Evolutionary conservation across 176 grass and related monocot species (phyloP).

Genomic region (Rhynchospora tenuis): DNA sequence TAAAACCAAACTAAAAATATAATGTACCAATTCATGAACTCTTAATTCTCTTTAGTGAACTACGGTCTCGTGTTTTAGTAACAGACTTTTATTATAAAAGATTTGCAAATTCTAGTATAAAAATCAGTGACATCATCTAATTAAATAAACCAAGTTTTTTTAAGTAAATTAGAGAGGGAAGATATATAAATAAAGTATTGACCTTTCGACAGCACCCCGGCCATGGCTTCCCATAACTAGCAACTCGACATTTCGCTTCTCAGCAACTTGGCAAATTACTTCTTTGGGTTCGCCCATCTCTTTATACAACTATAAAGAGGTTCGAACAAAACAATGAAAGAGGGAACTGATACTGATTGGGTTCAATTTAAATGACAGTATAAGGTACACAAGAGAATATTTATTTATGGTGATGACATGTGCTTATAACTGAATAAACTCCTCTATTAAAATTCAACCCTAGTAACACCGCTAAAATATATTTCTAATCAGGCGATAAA

Average conservation of each 20-base stretch:
- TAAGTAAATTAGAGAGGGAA: not conserved
- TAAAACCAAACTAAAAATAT: no score
- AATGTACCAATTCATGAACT: no score
- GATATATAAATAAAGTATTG: not conserved
- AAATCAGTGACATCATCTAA: not conserved
- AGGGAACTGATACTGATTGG: not conserved
- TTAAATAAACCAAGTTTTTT: not conserved
- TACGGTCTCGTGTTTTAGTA: no score
- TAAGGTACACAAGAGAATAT: not conserved
- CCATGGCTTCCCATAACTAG: constrained; percentile 63
- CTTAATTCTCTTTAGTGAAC: no score
- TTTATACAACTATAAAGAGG: no score
- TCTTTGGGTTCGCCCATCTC: constrained; percentile 70
- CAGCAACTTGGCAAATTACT: constrained; percentile 47
- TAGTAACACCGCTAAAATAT: not conserved
- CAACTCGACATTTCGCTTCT: constrained; percentile 50
- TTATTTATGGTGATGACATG: not conserved
- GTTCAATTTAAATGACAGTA: not conserved
- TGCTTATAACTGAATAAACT: not conserved
- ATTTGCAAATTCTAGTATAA: not conserved
- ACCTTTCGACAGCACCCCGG: constrained; percentile 57
- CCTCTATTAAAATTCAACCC: not conserved
- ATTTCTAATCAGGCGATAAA: not conserved
- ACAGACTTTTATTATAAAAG: no score
- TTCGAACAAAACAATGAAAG: not conserved